Conservation (phyloP, 257 asterid species). For the Ligustrum vulgare region DNA sequence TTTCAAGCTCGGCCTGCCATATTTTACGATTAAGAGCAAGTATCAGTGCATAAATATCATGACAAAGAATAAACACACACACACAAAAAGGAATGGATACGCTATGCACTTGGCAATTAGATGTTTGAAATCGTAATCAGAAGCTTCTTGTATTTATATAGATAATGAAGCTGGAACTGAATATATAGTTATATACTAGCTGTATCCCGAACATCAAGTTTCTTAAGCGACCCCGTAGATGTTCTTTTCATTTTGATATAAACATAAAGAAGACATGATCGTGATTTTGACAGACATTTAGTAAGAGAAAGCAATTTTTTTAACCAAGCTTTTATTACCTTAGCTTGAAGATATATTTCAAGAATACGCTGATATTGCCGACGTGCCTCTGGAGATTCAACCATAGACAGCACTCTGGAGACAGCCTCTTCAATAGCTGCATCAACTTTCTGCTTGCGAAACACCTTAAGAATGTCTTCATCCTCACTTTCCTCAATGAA, state of each 20-base stretch:
- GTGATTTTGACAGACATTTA: background rate
- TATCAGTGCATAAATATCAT: background rate
- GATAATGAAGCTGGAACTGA: background rate
- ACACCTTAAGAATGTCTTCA: conserved; percentile 77
- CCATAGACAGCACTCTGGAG: conserved; percentile 87
- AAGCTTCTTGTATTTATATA: background rate
- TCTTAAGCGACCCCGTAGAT: background rate
- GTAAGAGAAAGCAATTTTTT: background rate
- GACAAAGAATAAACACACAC: background rate
- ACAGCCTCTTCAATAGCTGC: conserved; percentile 81
- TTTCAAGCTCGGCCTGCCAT: conserved; percentile 67
- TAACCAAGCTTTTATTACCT: conserved; percentile 47
- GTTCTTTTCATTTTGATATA: background rate
- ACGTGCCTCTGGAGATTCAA: conserved; percentile 76
- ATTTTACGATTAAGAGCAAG: background rate
- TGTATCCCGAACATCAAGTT: background rate
- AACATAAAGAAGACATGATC: background rate
- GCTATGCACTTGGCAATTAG: background rate
- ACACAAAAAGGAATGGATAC: background rate
- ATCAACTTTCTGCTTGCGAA: conserved; percentile 85
- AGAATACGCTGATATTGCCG: conserved; percentile 84
- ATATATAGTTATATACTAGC: background rate
- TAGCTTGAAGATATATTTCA: conserved; percentile 71
- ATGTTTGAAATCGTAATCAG: background rate
- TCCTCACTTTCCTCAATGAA: conserved; percentile 56